Evolutionary conservation across 2,329 filamentous ascomycete species (phyloP).

Genomic region (Beauveria australis): DNA sequence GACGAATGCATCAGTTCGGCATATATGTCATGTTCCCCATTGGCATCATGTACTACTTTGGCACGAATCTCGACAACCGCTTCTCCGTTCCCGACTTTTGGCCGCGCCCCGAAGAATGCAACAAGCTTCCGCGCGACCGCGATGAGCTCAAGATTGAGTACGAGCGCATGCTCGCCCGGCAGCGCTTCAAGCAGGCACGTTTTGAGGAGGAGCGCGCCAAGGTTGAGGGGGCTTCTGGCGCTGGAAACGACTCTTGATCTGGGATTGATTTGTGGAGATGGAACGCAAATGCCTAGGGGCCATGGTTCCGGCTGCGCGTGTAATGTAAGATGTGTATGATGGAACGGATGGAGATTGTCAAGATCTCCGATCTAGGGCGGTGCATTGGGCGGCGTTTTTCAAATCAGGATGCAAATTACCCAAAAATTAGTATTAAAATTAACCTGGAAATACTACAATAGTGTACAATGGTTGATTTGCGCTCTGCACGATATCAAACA

Average conservation of each 20-base stretch:
- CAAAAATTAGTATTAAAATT: background rate
- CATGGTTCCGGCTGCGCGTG: background rate
- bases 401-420: background rate
- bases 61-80: conserved; percentile 89
- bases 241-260: background rate
- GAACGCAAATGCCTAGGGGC: no score
- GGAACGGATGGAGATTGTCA: background rate
- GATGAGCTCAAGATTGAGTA: conserved; percentile 81
- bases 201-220: conserved; percentile 23
- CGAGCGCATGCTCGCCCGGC: conserved; percentile 54
- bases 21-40: conserved; percentile 99
- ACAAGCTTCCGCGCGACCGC: conserved; percentile 66
- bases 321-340: conserved; percentile 3
- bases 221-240: background rate
- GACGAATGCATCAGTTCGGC: conserved; percentile 60
- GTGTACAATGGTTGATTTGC: conserved; percentile 3
- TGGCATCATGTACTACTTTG: conserved; percentile 99
- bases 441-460: background rate
- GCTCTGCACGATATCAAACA: conserved; percentile 24
- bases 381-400: conserved; percentile 10
- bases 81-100: conserved; percentile 90
- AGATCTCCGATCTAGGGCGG: background rate
- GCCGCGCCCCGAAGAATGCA: conserved; percentile 72
- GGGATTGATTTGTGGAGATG: no score
- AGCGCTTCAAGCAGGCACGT: conserved; percentile 65